These are phyloP conservation scores for Neurospora sp. DNA, from an alignment of 495 filamentous ascomycete species.

Conservation along the genomic window DNA sequence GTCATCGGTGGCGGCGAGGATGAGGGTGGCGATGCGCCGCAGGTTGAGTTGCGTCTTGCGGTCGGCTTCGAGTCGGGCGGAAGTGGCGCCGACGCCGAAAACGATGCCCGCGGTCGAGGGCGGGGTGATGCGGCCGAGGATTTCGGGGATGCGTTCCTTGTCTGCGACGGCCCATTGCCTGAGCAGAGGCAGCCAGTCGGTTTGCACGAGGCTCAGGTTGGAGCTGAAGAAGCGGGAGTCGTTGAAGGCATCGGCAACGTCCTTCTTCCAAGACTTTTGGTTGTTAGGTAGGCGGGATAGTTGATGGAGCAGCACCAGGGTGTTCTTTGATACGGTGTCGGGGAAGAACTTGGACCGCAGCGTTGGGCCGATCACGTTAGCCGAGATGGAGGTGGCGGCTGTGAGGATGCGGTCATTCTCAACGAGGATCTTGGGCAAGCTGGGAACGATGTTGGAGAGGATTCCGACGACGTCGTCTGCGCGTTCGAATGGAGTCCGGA, in stretches of 20 bases:
- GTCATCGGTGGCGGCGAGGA: constrained; percentile 65
- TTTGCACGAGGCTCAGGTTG: constrained; percentile 52
- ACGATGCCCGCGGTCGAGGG: constrained; percentile 95
- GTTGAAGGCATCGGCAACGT: constrained; percentile 84
- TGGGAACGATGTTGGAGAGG: constrained; percentile 65
- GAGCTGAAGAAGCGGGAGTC: constrained; percentile 73
- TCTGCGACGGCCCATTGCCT: constrained; percentile 75
- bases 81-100: constrained; percentile 92
- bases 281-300: constrained; percentile 65
- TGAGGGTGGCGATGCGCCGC: constrained; percentile 64
- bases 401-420: constrained; percentile 74
- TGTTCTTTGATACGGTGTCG: constrained; percentile 64
- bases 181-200: constrained; percentile 72
- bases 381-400: constrained; percentile 69
- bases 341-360: constrained; percentile 83
- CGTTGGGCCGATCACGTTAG: constrained; percentile 70
- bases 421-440: constrained; percentile 73
- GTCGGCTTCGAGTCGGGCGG: constrained; percentile 89
- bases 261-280: constrained; percentile 88
- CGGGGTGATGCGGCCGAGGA: constrained; percentile 65
- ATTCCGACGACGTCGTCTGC: constrained; percentile 76
- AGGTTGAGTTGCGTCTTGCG: constrained; percentile 87
- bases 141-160: constrained; percentile 77
- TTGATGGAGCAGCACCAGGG: constrained; percentile 65
- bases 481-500: constrained; percentile 25